Conservation (phyloP, 1,284 basidiomycete genomes). For the Tremellales sp. region DNA sequence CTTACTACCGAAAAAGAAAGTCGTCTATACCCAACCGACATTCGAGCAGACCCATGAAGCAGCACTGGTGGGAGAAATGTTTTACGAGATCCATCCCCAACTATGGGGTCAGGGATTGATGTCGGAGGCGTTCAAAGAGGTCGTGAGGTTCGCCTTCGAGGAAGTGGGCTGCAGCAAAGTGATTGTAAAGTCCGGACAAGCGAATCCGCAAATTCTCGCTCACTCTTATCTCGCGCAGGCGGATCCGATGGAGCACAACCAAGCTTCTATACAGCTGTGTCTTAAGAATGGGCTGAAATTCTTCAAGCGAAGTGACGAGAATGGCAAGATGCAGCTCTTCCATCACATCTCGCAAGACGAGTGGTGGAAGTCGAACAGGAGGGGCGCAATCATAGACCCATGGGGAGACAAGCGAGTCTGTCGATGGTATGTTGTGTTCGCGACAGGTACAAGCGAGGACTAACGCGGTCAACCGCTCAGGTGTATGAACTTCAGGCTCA, state of each 20-base stretch:
- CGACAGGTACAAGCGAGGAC: not conserved
- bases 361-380: constrained; percentile 32
- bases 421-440: constrained; percentile 31
- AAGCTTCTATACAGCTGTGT: constrained; percentile 41
- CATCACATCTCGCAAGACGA: constrained; percentile 34
- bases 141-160: constrained; percentile 43
- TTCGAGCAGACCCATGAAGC: constrained; percentile 15
- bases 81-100: constrained; percentile 47
- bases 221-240: constrained; percentile 14
- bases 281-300: constrained; percentile 30
- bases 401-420: constrained; percentile 38
- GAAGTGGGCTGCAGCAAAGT: constrained; percentile 35
- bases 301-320: constrained; percentile 21
- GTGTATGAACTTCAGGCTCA: constrained; percentile 36
- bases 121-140: constrained; percentile 44
- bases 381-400: constrained; percentile 14
- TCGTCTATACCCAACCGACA: constrained; percentile 26
- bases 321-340: constrained; percentile 34
- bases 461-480: constrained; percentile 12
- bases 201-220: not conserved
- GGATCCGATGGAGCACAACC: constrained; percentile 37
- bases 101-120: constrained; percentile 44
- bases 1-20: constrained; percentile 17
- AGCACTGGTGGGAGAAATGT: constrained; percentile 32
- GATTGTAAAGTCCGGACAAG: constrained; percentile 15